These are phyloP conservation scores for Tetrahymena thermophila DNA, from an alignment of 73 alveolate genomes.

Conservation along the genomic window DNA sequence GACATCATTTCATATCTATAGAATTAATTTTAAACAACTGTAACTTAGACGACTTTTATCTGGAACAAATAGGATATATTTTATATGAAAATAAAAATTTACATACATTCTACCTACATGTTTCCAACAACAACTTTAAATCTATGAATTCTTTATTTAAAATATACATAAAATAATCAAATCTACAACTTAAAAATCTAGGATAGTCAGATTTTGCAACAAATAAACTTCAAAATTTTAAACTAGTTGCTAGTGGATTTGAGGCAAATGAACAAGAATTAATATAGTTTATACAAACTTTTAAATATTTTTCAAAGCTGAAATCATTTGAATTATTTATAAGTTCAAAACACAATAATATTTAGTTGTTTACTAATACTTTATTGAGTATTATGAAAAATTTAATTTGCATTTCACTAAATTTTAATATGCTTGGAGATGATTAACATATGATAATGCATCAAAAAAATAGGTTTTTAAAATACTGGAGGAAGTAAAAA, in stretches of 20 bases:
- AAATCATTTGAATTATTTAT: neutral
- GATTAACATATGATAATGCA: neutral
- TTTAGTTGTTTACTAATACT: neutral
- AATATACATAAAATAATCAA: neutral
- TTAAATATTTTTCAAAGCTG: neutral
- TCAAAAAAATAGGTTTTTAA: neutral
- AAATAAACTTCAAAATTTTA: neutral
- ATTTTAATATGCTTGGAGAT: neutral
- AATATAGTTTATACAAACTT: neutral
- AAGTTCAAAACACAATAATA: neutral
- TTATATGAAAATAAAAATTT: neutral
- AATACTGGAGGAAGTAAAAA: neutral
- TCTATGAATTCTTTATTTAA: neutral
- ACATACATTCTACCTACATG: neutral
- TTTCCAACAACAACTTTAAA: neutral
- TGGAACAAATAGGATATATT: neutral
- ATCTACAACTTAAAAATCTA: neutral
- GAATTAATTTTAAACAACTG: neutral
- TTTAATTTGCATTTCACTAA: neutral
- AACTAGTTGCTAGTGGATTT: neutral
- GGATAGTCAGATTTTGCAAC: neutral
- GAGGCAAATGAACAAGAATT: neutral
- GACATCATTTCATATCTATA: neutral
- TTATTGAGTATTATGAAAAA: neutral
- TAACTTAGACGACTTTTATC: neutral